Conservation (phyloP, 148 eudicot genomes). For the Amaranthus cruentus region DNA sequence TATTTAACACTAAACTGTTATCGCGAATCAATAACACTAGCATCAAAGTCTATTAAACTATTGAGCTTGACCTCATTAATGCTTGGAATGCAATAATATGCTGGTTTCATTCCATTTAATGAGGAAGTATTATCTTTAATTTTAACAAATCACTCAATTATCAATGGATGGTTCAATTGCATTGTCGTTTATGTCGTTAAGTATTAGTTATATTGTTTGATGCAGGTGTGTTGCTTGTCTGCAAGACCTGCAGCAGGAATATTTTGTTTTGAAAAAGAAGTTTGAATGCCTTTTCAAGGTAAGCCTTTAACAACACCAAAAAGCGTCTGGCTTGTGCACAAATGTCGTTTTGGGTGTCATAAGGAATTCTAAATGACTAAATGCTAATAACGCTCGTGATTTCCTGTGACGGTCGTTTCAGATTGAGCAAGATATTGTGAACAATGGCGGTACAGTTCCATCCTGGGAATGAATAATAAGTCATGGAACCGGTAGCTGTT, state of each 20-base stretch:
- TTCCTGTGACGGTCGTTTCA: slow-evolving; percentile 5
- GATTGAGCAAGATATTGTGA: slow-evolving; percentile 43
- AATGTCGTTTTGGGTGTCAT: background rate
- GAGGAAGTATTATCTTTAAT: background rate
- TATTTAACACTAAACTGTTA: background rate
- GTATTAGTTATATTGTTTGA: background rate
- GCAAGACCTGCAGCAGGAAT: slow-evolving; percentile 32
- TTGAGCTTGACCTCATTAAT: background rate
- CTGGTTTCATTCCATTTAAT: background rate
- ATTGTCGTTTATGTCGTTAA: background rate
- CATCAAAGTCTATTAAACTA: background rate
- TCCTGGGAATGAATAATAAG: slow-evolving; percentile 8
- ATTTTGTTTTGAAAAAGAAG: slow-evolving; percentile 25
- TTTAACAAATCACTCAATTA: background rate
- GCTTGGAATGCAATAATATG: background rate
- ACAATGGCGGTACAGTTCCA: slow-evolving; percentile 36
- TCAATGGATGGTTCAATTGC: background rate
- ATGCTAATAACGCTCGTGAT: background rate
- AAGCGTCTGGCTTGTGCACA: background rate
- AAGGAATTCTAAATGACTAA: background rate
- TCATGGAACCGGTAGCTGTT: background rate
- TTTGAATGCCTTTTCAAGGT: slow-evolving; percentile 33
- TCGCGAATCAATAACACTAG: background rate
- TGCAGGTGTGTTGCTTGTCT: slow-evolving; percentile 35
- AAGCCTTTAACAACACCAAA: background rate